Evolutionary conservation across 176 grass and related monocot genomes (phyloP).

Genomic region (Neostapfia colusana): DNA sequence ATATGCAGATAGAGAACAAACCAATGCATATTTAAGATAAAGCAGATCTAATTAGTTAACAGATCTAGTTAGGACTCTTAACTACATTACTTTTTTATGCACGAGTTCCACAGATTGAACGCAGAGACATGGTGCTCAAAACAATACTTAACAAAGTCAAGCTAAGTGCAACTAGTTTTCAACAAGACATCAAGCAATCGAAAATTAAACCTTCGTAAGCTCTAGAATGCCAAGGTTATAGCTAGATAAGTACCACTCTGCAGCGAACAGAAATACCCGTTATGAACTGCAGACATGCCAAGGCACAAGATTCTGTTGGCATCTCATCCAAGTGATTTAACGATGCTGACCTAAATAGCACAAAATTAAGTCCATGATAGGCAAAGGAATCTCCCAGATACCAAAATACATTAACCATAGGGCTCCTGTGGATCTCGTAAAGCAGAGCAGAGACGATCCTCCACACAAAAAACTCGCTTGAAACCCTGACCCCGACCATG

Average conservation of each 20-base stretch:
- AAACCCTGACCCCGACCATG: not conserved
- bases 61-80: not conserved
- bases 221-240: not conserved
- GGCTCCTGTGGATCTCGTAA: not conserved
- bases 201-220: not conserved
- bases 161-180: not conserved
- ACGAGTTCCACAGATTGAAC: not conserved
- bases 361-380: not conserved
- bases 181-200: not conserved
- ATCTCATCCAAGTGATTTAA: not conserved
- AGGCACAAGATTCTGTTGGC: not conserved
- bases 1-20: not conserved
- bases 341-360: not conserved
- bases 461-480: not conserved
- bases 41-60: not conserved
- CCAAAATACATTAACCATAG: not conserved
- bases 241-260: not conserved
- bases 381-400: not conserved
- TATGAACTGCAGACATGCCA: not conserved
- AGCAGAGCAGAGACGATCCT: not conserved
- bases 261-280: not conserved
- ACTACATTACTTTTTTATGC: slow-evolving; percentile 3
- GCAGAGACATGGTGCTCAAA: not conserved
- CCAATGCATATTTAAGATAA: not conserved
- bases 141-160: not conserved